phyloP scores from a whole-genome alignment of 257 asterid species.

The Plectranthus barbatus region DNA sequence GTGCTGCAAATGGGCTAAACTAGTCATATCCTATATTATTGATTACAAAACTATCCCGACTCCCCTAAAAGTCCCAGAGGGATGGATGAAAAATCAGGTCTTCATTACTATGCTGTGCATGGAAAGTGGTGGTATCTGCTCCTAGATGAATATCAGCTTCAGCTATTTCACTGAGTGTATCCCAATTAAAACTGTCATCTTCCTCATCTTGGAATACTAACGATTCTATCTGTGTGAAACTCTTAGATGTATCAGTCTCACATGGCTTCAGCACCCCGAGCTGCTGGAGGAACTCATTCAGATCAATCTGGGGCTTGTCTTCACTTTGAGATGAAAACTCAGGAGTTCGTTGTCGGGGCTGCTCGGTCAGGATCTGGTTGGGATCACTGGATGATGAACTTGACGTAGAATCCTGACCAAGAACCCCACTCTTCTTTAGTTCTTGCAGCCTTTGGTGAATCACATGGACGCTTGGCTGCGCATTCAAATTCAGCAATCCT shows the following conservation, averaged over 20 bases:
- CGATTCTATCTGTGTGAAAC: slow-evolving; percentile 33
- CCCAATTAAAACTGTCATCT: slow-evolving; percentile 57
- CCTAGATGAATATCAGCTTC: slow-evolving; percentile 45
- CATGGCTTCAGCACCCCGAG: slow-evolving; percentile 59
- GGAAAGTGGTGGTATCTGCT: slow-evolving; percentile 30
- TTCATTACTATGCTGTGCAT: slow-evolving; percentile 37
- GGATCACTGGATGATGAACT: slow-evolving; percentile 45
- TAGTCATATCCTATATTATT: slow-evolving; percentile 12
- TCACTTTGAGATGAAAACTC: slow-evolving; percentile 18
- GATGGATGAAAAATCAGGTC: slow-evolving; percentile 47
- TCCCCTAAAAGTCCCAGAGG: slow-evolving; percentile 49
- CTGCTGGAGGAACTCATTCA: slow-evolving; percentile 85
- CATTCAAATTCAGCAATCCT: slow-evolving; percentile 71
- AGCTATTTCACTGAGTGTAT: slow-evolving; percentile 52
- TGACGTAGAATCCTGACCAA: slow-evolving; percentile 38
- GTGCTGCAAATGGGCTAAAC: slow-evolving; percentile 7
- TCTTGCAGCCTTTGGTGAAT: slow-evolving; percentile 90
- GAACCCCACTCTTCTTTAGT: slow-evolving; percentile 50
- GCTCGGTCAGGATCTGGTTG: slow-evolving; percentile 22
- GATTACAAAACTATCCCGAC: neutral
- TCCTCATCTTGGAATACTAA: slow-evolving; percentile 26
- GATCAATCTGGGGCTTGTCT: slow-evolving; percentile 87
- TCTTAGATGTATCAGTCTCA: slow-evolving; percentile 16
- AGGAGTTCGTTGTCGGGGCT: slow-evolving; percentile 9
- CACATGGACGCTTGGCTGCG: slow-evolving; percentile 84